Conservation (phyloP, 2,329 filamentous ascomycete genomes). For the Apiospora malaysiana region DNA sequence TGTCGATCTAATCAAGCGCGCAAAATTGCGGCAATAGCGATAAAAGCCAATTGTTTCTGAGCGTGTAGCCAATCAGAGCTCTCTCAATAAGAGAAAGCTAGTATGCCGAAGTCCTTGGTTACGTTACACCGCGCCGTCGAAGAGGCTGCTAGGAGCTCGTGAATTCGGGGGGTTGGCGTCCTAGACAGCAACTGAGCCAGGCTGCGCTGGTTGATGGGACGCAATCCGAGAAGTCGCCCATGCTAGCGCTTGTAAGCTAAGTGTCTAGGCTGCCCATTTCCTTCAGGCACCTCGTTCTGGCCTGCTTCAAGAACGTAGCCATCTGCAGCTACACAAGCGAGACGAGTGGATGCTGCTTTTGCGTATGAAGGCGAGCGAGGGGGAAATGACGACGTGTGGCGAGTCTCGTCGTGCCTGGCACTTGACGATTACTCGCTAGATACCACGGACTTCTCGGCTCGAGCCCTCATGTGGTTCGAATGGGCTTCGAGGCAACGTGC, state of each 20-base stretch:
- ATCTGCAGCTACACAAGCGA: neutral
- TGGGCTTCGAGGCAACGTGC: conserved; percentile 61
- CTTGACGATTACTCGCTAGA: conserved; percentile 41
- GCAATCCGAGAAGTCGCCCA: neutral
- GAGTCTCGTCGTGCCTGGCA: neutral
- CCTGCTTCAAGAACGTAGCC: neutral
- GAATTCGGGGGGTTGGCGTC: neutral
- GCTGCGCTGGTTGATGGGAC: neutral
- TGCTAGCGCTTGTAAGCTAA: neutral
- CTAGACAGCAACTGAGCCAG: neutral
- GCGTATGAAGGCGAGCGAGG: no score
- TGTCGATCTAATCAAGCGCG: neutral
- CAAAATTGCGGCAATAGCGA: neutral
- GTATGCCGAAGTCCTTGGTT: neutral
- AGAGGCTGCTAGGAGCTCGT: neutral
- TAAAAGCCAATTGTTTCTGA: neutral
- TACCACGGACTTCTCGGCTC: conserved; percentile 59
- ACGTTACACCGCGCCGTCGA: neutral
- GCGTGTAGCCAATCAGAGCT: neutral
- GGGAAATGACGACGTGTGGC: no score
- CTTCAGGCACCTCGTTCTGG: neutral
- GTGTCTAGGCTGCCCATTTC: neutral
- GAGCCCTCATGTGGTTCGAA: conserved; percentile 55
- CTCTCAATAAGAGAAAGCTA: neutral
- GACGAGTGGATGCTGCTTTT: neutral